Conservation (phyloP, 495 filamentous ascomycete species). For the Penicillium simplicissimum region DNA sequence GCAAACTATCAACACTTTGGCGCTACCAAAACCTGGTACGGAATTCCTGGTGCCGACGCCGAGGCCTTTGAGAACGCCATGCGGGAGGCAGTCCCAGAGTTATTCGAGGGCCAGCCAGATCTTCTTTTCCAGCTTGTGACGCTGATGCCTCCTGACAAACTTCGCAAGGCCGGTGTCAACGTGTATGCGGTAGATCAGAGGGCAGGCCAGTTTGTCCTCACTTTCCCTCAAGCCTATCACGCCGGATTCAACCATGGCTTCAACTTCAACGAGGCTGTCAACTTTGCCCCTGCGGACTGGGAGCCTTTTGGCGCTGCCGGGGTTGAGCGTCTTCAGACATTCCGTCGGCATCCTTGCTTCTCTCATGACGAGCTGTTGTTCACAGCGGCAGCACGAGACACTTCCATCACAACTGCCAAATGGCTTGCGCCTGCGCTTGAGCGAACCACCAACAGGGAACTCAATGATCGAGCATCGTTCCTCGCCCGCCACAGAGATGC, state of each 20-base stretch:
- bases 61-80: conserved; percentile 94
- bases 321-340: conserved; percentile 81
- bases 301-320: conserved; percentile 88
- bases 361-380: conserved; percentile 96
- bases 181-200: conserved; percentile 93
- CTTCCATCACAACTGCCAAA: conserved; percentile 89
- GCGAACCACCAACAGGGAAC: conserved; percentile 72
- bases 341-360: conserved; percentile 91
- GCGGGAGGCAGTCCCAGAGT: conserved; percentile 89
- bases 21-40: conserved; percentile 99
- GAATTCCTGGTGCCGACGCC: conserved; percentile 90
- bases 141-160: conserved; percentile 85
- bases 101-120: conserved; percentile 97
- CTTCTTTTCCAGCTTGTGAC: conserved; percentile 97
- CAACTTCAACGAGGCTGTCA: conserved; percentile 99
- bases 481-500: conserved; percentile 61
- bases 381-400: conserved; percentile 76
- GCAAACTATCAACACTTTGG: conserved; percentile 99
- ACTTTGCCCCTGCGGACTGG: conserved; percentile 97
- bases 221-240: conserved; percentile 90
- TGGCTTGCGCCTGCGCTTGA: conserved; percentile 89
- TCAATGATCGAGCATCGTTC: conserved; percentile 66
- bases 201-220: conserved; percentile 94
- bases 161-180: conserved; percentile 91
- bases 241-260: conserved; percentile 95